Evolutionary conservation across 2,329 filamentous ascomycete genomes (phyloP).

Genomic region (Penicillium sp.): DNA sequence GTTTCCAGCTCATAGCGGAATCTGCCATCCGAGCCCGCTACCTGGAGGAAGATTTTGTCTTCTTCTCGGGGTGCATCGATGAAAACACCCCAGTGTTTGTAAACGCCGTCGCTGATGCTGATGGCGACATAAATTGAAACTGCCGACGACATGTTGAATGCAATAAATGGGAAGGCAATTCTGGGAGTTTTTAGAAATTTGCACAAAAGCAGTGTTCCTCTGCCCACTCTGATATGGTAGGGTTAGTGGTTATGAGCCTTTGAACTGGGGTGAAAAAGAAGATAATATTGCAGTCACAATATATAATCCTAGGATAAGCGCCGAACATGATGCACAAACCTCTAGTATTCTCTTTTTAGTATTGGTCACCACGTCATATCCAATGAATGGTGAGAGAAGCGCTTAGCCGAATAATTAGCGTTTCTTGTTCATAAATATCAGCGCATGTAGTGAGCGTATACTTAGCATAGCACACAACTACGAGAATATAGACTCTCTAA

Average conservation of each 20-base stretch:
- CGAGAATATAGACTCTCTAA: neutral
- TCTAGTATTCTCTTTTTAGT: neutral
- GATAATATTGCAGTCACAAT: neutral
- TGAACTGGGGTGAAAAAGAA: neutral
- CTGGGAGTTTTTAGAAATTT: neutral
- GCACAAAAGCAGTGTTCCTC: no score
- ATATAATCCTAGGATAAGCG: neutral
- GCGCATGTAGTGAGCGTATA: neutral
- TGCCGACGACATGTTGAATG: neutral
- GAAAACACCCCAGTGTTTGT: conserved; percentile 3
- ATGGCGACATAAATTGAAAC: neutral
- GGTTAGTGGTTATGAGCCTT: neutral
- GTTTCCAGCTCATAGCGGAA: neutral
- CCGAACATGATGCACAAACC: neutral
- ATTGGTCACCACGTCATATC: neutral
- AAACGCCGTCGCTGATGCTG: neutral
- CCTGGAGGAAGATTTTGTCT: neutral
- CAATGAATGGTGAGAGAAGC: neutral
- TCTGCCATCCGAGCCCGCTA: neutral
- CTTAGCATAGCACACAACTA: neutral
- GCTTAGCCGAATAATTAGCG: neutral
- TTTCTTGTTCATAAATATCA: neutral
- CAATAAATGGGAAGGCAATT: neutral
- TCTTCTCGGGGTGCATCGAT: neutral
- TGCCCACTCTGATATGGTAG: neutral